These are phyloP conservation scores for Lodderomyces beijingensis DNA, from an alignment of 1,139 yeast species.

Conservation along the genomic window DNA sequence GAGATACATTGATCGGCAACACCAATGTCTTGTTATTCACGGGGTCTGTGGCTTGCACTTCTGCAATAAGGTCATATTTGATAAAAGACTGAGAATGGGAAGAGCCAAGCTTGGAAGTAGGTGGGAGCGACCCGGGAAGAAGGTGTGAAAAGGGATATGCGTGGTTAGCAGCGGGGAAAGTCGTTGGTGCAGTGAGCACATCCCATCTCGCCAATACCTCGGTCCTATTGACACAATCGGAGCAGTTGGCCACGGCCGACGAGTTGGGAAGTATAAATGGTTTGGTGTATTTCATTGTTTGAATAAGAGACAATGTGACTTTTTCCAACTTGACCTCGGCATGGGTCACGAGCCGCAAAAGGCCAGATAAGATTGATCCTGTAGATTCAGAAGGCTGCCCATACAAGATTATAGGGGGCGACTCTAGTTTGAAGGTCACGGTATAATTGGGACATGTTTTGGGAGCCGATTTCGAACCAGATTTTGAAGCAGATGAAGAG, in stretches of 20 bases:
- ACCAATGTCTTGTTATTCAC: conserved; percentile 36
- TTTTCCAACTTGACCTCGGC: conserved; percentile 40
- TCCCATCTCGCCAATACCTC: conserved; percentile 86
- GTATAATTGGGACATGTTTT: conserved; percentile 9
- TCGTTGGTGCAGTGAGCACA: conserved; percentile 55
- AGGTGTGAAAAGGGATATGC: conserved; percentile 94
- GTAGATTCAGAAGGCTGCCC: conserved; percentile 76
- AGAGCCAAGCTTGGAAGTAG: conserved; percentile 61
- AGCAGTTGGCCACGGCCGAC: conserved; percentile 46
- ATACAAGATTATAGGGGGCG: conserved; percentile 85
- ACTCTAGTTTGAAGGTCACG: conserved; percentile 65
- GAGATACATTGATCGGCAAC: conserved; percentile 70
- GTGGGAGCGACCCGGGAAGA: conserved; percentile 87
- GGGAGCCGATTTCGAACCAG: background rate
- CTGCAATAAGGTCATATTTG: conserved; percentile 71
- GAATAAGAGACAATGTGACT: conserved; percentile 66
- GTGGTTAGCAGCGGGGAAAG: conserved; percentile 63
- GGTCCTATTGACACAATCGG: conserved; percentile 49
- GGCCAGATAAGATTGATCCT: conserved; percentile 83
- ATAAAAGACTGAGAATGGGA: conserved; percentile 53
- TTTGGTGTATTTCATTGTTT: conserved; percentile 58
- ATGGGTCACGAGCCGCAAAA: conserved; percentile 28
- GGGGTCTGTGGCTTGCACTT: conserved; percentile 25
- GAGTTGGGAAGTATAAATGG: conserved; percentile 58
- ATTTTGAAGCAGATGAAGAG: background rate